These are phyloP conservation scores for Komagataella pastoris DNA, from an alignment of 805 yeast genomes.

Conservation along the genomic window DNA sequence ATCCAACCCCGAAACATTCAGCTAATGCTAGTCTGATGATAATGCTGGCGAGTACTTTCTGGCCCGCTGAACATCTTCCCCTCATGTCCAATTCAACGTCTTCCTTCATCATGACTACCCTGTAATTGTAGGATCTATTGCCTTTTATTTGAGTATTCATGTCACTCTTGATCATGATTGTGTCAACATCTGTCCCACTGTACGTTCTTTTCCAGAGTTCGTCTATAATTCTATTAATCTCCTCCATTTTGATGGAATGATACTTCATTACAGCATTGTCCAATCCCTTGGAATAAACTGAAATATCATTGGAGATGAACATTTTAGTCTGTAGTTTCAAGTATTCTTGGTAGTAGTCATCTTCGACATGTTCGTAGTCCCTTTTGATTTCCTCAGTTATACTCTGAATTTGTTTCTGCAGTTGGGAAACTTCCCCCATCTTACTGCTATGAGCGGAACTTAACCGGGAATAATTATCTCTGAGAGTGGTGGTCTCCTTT, in stretches of 20 bases:
- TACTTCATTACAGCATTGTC: conserved; percentile 90
- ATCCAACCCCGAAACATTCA: conserved; percentile 88
- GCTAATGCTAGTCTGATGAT: conserved; percentile 85
- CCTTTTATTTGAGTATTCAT: conserved; percentile 29
- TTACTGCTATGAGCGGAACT: conserved; percentile 61
- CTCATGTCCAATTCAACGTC: conserved; percentile 94
- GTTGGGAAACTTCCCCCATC: conserved; percentile 75
- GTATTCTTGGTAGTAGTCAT: conserved; percentile 53
- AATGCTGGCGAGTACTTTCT: conserved; percentile 85
- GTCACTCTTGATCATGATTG: conserved; percentile 78
- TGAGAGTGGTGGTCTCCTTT: conserved; percentile 34
- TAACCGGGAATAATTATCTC: conserved; percentile 34
- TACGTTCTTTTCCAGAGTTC: conserved; percentile 93
- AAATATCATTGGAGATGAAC: conserved; percentile 69
- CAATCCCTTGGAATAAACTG: conserved; percentile 69
- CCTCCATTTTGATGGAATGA: conserved; percentile 85
- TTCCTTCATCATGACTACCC: conserved; percentile 91
- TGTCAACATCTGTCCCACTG: conserved; percentile 90
- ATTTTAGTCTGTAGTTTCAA: conserved; percentile 64
- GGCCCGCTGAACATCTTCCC: conserved; percentile 97
- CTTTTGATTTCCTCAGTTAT: conserved; percentile 46
- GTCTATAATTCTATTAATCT: conserved; percentile 75
- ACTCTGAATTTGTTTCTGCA: conserved; percentile 53
- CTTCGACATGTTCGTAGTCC: conserved; percentile 61
- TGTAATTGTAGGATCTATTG: conserved; percentile 70